A percentile compares a stretch with the other conserved stretches of the same genome.
Conservation (phyloP, 257 asterid species). For the Lycium ferocissimum region DNA sequence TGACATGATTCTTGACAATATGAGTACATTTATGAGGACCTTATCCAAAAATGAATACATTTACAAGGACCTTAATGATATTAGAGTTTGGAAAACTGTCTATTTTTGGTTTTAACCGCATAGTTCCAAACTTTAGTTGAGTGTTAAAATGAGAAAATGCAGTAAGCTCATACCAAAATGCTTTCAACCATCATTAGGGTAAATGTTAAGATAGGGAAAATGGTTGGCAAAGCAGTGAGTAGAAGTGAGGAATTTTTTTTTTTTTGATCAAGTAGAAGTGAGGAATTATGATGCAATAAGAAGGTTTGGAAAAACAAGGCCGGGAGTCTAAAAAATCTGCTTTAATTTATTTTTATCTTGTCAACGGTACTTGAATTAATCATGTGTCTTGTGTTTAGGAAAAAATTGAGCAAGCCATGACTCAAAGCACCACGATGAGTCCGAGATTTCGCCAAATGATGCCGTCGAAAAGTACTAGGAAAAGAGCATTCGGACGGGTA, state of each 20-base stretch:
- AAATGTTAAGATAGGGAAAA: background rate
- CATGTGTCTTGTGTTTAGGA: too few relatives aligned
- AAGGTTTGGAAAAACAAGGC: background rate
- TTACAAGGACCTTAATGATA: background rate
- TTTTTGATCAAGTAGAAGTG: too few relatives aligned
- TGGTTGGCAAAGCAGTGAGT: background rate
- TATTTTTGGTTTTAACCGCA: background rate
- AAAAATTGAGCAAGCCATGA: too few relatives aligned
- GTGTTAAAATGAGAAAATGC: background rate
- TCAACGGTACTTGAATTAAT: too few relatives aligned
- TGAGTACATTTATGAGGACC: background rate
- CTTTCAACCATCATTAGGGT: background rate
- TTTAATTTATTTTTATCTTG: too few relatives aligned
- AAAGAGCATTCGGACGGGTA: too few relatives aligned
- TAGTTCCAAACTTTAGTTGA: background rate
- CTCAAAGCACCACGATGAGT: too few relatives aligned
- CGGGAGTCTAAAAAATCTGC: background rate
- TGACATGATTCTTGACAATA: background rate
- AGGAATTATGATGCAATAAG: background rate
- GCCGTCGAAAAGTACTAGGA: too few relatives aligned
- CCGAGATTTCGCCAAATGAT: too few relatives aligned
- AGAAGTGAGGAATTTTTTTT: background rate
- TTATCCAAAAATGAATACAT: background rate
- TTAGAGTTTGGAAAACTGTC: background rate
- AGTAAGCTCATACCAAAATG: constrained; percentile 14